Evolutionary conservation across 2,329 filamentous ascomycete species (phyloP).

Genomic region (Alternaria panax): DNA sequence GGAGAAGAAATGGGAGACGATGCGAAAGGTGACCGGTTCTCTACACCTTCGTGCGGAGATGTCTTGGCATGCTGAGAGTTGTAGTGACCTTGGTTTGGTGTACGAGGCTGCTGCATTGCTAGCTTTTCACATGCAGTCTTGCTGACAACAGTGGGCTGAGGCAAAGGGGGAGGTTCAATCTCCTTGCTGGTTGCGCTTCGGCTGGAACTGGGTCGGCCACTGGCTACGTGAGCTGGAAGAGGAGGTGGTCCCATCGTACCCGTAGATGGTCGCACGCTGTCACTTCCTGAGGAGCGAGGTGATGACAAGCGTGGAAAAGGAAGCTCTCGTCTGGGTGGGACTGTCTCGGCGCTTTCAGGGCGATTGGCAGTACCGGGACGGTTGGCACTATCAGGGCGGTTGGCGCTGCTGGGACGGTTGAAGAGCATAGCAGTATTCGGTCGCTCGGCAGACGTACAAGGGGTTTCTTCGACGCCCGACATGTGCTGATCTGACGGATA

Average conservation of each 20-base stretch:
- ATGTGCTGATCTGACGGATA: conserved; percentile 5
- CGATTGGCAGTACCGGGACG: conserved; percentile 4
- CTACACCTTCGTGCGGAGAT: conserved; percentile 7
- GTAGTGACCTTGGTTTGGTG: conserved; percentile 13
- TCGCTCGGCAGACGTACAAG: conserved; percentile 13
- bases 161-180: conserved; percentile 46
- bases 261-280: conserved; percentile 31
- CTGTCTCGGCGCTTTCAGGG: conserved; percentile 20
- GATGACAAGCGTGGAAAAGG: conserved; percentile 49
- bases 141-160: conserved; percentile 41
- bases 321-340: conserved; percentile 51
- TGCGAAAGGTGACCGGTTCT: conserved; percentile 11
- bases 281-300: conserved; percentile 35
- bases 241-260: conserved; percentile 43
- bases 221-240: conserved; percentile 33
- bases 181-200: conserved; percentile 20
- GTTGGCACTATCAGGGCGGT: conserved; percentile 8
- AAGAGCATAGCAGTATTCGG: conserved; percentile 29
- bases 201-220: conserved; percentile 30
- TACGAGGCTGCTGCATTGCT: conserved; percentile 9
- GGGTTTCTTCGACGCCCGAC: conserved; percentile 13
- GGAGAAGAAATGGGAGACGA: conserved; percentile 23
- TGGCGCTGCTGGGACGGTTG: conserved; percentile 13
- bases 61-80: neutral
- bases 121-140: conserved; percentile 13